A percentile compares a stretch with the other conserved stretches of the same genome.
Evolutionary conservation across 169 alveolate genomes (phyloP).

Genomic region (Plasmodium gallinaceum): DNA sequence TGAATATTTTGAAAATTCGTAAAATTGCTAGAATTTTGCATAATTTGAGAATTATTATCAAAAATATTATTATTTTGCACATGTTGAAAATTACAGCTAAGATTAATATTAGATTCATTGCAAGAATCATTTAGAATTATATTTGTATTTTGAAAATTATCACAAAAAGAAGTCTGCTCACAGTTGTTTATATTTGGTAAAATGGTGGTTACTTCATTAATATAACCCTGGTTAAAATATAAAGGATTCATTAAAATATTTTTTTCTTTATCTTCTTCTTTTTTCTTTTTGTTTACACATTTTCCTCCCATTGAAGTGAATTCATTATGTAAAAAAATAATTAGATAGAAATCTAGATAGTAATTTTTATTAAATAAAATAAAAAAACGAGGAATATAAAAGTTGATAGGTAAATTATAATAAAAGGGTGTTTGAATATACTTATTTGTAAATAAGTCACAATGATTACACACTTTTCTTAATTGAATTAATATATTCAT

Average conservation of each 20-base stretch:
- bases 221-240: too few species aligned
- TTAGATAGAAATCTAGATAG: constrained; percentile 16
- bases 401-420: constrained; percentile 86
- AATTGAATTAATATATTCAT: constrained; percentile 97
- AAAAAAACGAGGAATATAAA: constrained; percentile 66
- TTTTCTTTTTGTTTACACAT: background rate
- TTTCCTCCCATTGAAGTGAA: constrained; percentile 44
- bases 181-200: background rate
- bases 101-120: too few species aligned
- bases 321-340: constrained; percentile 34
- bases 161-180: too few species aligned
- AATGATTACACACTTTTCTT: constrained; percentile 99
- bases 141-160: too few species aligned
- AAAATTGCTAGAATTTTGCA: too few species aligned
- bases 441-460: constrained; percentile 97
- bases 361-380: constrained; percentile 28
- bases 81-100: too few species aligned
- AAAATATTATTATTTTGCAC: too few species aligned
- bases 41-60: too few species aligned
- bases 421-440: constrained; percentile 91
- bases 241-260: background rate
- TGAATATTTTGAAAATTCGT: background rate
- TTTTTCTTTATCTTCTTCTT: background rate
- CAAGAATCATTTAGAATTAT: too few species aligned
- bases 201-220: too few species aligned